Evolutionary conservation across 2,329 filamentous ascomycete genomes (phyloP).

Genomic region (Aspergillus sp.): DNA sequence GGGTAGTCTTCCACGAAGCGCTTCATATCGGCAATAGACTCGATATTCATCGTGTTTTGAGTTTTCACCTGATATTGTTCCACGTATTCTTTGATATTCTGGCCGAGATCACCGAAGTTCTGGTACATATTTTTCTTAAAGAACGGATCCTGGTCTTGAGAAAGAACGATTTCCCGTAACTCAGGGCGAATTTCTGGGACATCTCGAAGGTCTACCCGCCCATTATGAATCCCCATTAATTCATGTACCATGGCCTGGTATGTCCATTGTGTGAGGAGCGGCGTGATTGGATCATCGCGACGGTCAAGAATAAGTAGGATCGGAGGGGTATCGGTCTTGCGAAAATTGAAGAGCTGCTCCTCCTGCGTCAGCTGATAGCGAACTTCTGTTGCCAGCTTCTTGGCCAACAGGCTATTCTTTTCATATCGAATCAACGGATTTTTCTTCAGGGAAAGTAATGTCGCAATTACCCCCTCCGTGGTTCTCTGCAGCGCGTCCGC

Average conservation of each 20-base stretch:
- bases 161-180: constrained; percentile 89
- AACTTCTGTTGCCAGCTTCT: constrained; percentile 90
- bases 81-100: constrained; percentile 98
- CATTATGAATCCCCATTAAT: constrained; percentile 87
- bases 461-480: constrained; percentile 81
- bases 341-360: constrained; percentile 93
- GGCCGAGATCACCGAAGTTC: constrained; percentile 92
- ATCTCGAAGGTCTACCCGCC: constrained; percentile 83
- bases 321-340: constrained; percentile 89
- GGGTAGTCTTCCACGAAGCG: constrained; percentile 98
- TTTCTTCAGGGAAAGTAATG: constrained; percentile 90
- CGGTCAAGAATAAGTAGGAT: constrained; percentile 88
- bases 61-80: constrained; percentile 97
- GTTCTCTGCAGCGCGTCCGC: constrained; percentile 81
- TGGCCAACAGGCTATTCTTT: constrained; percentile 83
- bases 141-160: constrained; percentile 96
- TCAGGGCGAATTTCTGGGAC: constrained; percentile 83
- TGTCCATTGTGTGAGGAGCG: constrained; percentile 94
- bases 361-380: constrained; percentile 93
- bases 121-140: constrained; percentile 99
- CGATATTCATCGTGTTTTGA: constrained; percentile 93
- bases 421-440: constrained; percentile 92
- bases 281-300: constrained; percentile 91
- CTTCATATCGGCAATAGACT: constrained; percentile 98
- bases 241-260: constrained; percentile 99